These are phyloP conservation scores for Globisporangium echinulatum DNA, from an alignment of 352 stramenopile genomes.

Conservation along the genomic window DNA sequence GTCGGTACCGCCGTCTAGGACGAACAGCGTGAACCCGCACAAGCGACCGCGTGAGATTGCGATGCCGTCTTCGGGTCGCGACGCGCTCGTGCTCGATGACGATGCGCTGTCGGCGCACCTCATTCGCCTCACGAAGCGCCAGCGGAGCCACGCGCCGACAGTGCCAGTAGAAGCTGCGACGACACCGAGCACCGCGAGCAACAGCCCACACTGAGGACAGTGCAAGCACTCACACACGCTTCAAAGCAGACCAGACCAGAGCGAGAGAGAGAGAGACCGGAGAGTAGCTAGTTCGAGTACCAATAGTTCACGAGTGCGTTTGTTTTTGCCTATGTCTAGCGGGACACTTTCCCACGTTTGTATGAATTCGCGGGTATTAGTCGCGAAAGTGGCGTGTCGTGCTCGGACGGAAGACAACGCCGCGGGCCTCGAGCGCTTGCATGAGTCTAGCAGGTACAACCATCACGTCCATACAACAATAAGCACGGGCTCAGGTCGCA, in stretches of 20 bases:
- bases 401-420: slow-evolving; percentile 45
- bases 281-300: no score
- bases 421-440: slow-evolving; percentile 32
- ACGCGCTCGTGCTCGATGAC: slow-evolving; percentile 9
- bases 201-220: not conserved
- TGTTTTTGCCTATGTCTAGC: no score
- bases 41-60: slow-evolving; percentile 34
- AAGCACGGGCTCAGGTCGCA: no score
- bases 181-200: not conserved
- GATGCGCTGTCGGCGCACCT: slow-evolving; percentile 16
- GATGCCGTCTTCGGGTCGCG: not conserved
- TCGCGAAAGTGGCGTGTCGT: slow-evolving; percentile 62
- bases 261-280: no score
- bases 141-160: slow-evolving; percentile 22
- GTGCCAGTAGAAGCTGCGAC: not conserved
- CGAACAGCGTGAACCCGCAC: slow-evolving; percentile 22
- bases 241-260: no score
- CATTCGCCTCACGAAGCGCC: slow-evolving; percentile 39
- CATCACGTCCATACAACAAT: no score
- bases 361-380: slow-evolving; percentile 11
- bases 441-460: slow-evolving; percentile 24
- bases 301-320: no score
- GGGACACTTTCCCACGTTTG: no score
- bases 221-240: no score
- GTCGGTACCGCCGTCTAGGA: not conserved